Conservation (phyloP, 257 asterid genomes). For the Orobanche coerulescens region DNA sequence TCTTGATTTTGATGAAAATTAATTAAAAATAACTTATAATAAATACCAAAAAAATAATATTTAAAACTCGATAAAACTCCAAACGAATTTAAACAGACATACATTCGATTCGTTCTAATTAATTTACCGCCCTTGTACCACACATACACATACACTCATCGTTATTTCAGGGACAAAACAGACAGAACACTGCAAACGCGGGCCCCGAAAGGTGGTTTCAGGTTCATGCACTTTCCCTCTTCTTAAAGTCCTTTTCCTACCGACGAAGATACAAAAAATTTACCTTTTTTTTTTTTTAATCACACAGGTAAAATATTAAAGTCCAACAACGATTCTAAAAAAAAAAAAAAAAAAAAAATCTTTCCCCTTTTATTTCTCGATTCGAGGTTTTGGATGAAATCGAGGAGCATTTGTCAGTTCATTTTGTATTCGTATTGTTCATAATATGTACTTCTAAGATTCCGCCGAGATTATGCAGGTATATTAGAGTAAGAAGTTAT, state of each 20-base stretch:
- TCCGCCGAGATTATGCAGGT: constrained; percentile 20
- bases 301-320: neutral
- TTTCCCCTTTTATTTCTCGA: neutral
- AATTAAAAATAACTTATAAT: too few species aligned
- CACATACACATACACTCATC: too few species aligned
- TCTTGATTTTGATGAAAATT: too few species aligned
- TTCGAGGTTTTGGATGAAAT: neutral
- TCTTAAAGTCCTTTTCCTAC: too few species aligned
- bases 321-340: neutral
- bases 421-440: neutral
- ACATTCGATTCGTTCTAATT: too few species aligned
- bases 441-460: neutral
- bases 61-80: too few species aligned
- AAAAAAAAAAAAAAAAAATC: neutral
- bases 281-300: neutral
- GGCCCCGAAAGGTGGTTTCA: neutral
- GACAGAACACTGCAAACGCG: neutral
- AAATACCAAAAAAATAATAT: too few species aligned
- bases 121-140: too few species aligned
- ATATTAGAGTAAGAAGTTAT: neutral
- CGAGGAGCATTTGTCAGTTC: neutral
- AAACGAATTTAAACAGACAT: too few species aligned
- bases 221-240: neutral
- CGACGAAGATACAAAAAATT: too few species aligned
- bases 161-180: neutral